Percentiles rank a stretch among this genome's conserved stretches.
phyloP scores from a whole-genome alignment of 768 basidiomycete genomes.

The Tricholoma furcatifolium region DNA sequence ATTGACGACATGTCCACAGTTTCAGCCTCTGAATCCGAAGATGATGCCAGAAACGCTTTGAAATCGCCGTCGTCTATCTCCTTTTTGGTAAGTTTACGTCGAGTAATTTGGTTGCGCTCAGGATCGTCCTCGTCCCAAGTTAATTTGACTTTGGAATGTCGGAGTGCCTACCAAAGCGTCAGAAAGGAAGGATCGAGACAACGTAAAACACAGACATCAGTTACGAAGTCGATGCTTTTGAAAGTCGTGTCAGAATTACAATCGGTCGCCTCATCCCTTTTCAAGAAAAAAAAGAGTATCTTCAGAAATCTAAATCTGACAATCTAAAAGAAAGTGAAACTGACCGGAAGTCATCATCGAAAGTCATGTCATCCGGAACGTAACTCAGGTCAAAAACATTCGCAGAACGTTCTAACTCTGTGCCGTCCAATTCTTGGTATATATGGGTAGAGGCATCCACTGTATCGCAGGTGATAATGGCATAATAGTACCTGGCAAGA shows the following conservation, averaged over 20 bases:
- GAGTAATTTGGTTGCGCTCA: conserved; percentile 76
- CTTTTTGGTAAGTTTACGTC: conserved; percentile 73
- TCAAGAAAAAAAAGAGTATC: not conserved
- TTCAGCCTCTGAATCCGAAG: conserved; percentile 56
- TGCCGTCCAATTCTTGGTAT: conserved; percentile 85
- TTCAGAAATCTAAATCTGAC: not conserved
- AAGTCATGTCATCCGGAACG: conserved; percentile 86
- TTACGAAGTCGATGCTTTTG: conserved; percentile 85
- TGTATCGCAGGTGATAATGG: conserved; percentile 86
- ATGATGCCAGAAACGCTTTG: conserved; percentile 71
- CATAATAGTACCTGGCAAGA: conserved; percentile 84
- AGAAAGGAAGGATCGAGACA: not conserved
- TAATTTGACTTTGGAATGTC: conserved; percentile 96
- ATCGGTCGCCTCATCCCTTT: conserved; percentile 77
- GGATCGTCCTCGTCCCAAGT: conserved; percentile 99
- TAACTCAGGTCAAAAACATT: conserved; percentile 96
- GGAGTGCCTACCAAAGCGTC: conserved; percentile 64
- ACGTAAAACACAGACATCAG: conserved; percentile 62
- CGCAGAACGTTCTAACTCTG: conserved; percentile 94
- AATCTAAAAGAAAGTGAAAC: not conserved
- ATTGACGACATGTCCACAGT: conserved; percentile 18
- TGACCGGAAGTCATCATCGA: conserved; percentile 75
- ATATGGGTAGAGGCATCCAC: conserved; percentile 75
- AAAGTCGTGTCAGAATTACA: conserved; percentile 59
- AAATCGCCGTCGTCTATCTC: conserved; percentile 94